Evolutionary conservation across 495 filamentous ascomycete genomes (phyloP), one percentile per base, ranked within the genome.

Genomic region (Chaetomium tenue): DNA sequence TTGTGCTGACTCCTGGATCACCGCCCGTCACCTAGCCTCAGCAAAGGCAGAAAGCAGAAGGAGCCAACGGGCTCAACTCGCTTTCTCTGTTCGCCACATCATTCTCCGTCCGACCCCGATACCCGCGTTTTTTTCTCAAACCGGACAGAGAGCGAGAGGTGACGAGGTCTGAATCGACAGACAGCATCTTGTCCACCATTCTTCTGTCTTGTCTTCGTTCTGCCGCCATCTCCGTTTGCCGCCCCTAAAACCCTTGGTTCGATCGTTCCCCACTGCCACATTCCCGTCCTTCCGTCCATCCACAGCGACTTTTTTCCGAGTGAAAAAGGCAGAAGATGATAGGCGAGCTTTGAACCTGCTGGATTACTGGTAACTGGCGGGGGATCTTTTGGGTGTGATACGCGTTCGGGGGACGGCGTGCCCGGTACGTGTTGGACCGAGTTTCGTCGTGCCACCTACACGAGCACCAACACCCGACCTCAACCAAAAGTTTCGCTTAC

Each of bases 341-440:
- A 64, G 20, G 0, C 13, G 42, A 25, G 23, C n/a, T 46, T 52
- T 67, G 33, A 55, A 22, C 16, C 26, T 51, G 25, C 8, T 39
- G n/a, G 0, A 55, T 16, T 7, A 51, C 48, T 51, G 60, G 51
- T 58, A 51, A 52, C 51, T 63, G 51, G 61, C n/a, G 57, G 63
- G 39, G 55, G 23, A 63, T 44, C 20, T 51, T 30, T 18, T 18
- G 61, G 51, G 58, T 46, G 61, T 55, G 46, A 62, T 62, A 64
- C 64, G 64, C 61, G 40, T 52, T 51, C 40, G 61, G 33, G 11
- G 33, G 56, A 60, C 52, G 48, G 56, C 56, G 64, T 60, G 44
- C 22, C 47, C 33, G 60, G 47, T n/a, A 58, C 64, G 60, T 55
- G 65, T 60, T 66, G 47, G 50, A 56, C 39, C 62, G 46, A 64